Evolutionary conservation across 2,329 filamentous ascomycete species (phyloP).

Genomic region (Clarireedia homoeocarpa): DNA sequence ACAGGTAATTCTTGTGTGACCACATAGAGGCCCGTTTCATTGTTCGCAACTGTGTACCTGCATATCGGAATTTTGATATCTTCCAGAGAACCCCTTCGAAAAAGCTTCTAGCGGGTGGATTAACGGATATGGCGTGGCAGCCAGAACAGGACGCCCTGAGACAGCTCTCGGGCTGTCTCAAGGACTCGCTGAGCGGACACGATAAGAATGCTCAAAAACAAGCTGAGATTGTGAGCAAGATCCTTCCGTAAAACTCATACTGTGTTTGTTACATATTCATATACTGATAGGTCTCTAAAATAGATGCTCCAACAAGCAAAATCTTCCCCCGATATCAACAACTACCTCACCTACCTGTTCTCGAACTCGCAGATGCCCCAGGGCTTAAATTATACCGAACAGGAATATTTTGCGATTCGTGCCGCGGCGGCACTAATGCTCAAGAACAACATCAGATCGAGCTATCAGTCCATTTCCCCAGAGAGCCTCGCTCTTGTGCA

Average conservation of each 20-base stretch:
- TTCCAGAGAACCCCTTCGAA: conserved; percentile 13
- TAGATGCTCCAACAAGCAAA: conserved; percentile 93
- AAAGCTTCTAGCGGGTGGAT: conserved; percentile 15
- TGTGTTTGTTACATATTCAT: neutral
- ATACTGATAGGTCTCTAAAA: conserved; percentile 13
- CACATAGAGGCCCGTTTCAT: conserved; percentile 15
- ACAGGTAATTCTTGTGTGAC: conserved; percentile 29
- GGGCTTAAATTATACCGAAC: conserved; percentile 48
- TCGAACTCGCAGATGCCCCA: conserved; percentile 58
- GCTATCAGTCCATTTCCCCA: conserved; percentile 69
- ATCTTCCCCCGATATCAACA: conserved; percentile 85
- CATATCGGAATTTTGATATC: conserved; percentile 22
- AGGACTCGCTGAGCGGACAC: conserved; percentile 83
- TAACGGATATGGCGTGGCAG: conserved; percentile 74
- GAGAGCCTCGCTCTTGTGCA: conserved; percentile 70
- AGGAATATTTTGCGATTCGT: conserved; percentile 68
- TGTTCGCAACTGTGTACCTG: conserved; percentile 22
- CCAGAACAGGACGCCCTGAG: conserved; percentile 77
- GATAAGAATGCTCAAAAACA: conserved; percentile 77
- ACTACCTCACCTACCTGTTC: conserved; percentile 90
- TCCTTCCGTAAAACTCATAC: neutral
- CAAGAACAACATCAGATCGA: conserved; percentile 80
- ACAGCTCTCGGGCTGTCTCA: conserved; percentile 83
- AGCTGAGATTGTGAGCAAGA: conserved; percentile 68
- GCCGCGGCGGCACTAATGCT: conserved; percentile 88